These are phyloP conservation scores for Dendrobium nobile DNA, from an alignment of 106 monocot species.

Conservation along the genomic window DNA sequence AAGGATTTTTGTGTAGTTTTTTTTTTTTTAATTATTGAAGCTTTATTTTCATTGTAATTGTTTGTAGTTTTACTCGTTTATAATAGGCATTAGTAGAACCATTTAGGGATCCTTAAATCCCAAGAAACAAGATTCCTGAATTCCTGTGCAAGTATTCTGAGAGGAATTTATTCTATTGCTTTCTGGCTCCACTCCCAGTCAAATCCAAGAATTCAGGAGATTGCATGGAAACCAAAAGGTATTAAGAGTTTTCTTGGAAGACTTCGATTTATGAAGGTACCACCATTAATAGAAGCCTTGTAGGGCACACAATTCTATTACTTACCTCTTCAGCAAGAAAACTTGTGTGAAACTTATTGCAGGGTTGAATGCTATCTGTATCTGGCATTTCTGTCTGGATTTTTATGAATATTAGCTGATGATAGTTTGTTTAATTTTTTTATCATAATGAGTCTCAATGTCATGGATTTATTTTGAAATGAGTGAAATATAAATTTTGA, in stretches of 20 bases:
- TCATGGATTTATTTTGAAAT: too few relatives aligned
- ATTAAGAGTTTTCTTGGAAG: background rate
- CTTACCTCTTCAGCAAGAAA: background rate
- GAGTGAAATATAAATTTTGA: too few relatives aligned
- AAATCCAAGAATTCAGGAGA: conserved; percentile 1
- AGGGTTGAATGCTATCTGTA: too few relatives aligned
- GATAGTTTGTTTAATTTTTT: too few relatives aligned
- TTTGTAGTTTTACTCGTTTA: background rate
- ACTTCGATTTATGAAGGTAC: background rate
- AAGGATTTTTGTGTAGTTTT: too few relatives aligned
- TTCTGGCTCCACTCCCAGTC: background rate
- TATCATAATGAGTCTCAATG: too few relatives aligned
- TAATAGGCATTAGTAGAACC: too few relatives aligned
- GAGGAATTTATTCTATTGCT: background rate
- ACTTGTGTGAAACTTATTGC: background rate
- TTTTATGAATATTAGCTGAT: too few relatives aligned
- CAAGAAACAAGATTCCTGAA: background rate
- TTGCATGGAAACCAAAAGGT: background rate
- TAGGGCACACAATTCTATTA: background rate
- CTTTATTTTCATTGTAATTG: background rate
- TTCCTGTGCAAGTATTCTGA: background rate
- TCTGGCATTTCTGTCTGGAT: too few relatives aligned
- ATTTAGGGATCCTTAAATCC: background rate
- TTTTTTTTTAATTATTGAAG: too few relatives aligned
- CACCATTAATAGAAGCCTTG: background rate